Evolutionary conservation across 192 early-diverging fungal species (phyloP), one percentile per base, ranked within the genome.

Genomic region (Globomyces pollinis-pini): DNA sequence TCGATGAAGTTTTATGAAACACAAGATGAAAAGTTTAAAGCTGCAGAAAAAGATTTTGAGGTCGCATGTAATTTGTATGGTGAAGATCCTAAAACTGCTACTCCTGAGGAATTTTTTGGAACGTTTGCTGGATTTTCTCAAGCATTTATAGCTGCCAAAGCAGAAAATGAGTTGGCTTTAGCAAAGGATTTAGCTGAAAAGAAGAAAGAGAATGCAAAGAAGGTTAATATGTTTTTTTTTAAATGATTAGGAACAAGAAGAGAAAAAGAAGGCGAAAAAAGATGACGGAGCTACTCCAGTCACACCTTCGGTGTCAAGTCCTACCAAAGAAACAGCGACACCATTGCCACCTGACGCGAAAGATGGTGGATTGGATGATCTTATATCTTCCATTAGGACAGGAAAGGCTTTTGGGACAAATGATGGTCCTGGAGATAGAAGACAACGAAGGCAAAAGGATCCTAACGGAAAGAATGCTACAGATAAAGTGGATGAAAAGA

Each of bases 51-150:
- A 41, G 38, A 52, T 16, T 77, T 66, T 51, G 71, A 77, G 34
- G 45, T 21, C 1, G 61, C 57, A 6, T 63, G 74, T 4, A 18
- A 59, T 3, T 50, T 72, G 3, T 79, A 70, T 38, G 74, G 74
- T 15, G 77, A 79, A 52, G 77, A 79, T 34, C 61, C 66, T 3
- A 79, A 79, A 42, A 71, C 54, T 9, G 66, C 50, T 21, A 78
- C 76, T 1, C 76, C 77, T 1, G 77, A 79, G 66, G 71, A 69
- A 49, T 79, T 79, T 38, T 79, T 79, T 60, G 68, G 72, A 16
- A 64, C 67, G 6, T 79, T 79, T 44, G 35, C 52, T 26, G 64
- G 57, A 24, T 79, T 78, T 49, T 43, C 70, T 18, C 53, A 76
- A 31, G 57, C 59, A 32, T 67, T 49, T 33, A 61, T 35, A 2